A percentile compares a stretch with the other conserved stretches of the same genome.
Conservation (phyloP, 2,329 filamentous ascomycete species). For the Dryadomyces quercus-mongolicae region DNA sequence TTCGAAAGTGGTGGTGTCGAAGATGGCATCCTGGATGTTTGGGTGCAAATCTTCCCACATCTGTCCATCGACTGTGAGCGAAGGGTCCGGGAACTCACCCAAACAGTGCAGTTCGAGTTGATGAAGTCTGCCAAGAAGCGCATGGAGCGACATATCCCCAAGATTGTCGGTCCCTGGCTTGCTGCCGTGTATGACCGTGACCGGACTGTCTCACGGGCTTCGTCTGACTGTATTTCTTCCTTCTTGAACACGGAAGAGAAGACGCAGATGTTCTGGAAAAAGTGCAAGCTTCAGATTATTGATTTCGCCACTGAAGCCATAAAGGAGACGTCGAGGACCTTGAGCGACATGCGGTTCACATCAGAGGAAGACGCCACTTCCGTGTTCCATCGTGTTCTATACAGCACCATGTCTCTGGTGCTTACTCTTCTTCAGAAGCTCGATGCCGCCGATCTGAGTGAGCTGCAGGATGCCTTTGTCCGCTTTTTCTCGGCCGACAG, state of each 20-base stretch:
- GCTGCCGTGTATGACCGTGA: slow-evolving; percentile 83
- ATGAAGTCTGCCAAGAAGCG: slow-evolving; percentile 61
- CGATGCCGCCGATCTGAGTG: slow-evolving; percentile 39
- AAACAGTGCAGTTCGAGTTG: slow-evolving; percentile 55
- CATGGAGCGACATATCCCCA: slow-evolving; percentile 67
- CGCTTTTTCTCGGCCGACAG: slow-evolving; percentile 52
- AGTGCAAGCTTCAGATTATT: slow-evolving; percentile 70
- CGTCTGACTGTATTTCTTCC: slow-evolving; percentile 59
- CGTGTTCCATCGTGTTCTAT: slow-evolving; percentile 69
- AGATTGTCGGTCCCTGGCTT: slow-evolving; percentile 79
- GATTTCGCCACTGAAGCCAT: slow-evolving; percentile 72
- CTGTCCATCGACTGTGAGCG: slow-evolving; percentile 82
- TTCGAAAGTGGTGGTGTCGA: slow-evolving; percentile 54
- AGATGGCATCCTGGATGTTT: slow-evolving; percentile 74
- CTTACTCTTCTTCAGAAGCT: slow-evolving; percentile 39
- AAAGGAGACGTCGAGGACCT: slow-evolving; percentile 64
- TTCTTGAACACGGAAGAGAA: slow-evolving; percentile 78
- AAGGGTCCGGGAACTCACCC: slow-evolving; percentile 76
- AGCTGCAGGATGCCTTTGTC: slow-evolving; percentile 50
- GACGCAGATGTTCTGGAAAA: slow-evolving; percentile 60
- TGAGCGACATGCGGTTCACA: slow-evolving; percentile 82
- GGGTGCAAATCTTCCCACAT: slow-evolving; percentile 74
- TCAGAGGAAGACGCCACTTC: slow-evolving; percentile 73
- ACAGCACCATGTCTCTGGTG: slow-evolving; percentile 42
- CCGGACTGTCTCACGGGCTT: slow-evolving; percentile 61